Evolutionary conservation across 116 monocot genomes (phyloP), one percentile per base, ranked within the genome.

Genomic region (Cymodocea nodosa): DNA sequence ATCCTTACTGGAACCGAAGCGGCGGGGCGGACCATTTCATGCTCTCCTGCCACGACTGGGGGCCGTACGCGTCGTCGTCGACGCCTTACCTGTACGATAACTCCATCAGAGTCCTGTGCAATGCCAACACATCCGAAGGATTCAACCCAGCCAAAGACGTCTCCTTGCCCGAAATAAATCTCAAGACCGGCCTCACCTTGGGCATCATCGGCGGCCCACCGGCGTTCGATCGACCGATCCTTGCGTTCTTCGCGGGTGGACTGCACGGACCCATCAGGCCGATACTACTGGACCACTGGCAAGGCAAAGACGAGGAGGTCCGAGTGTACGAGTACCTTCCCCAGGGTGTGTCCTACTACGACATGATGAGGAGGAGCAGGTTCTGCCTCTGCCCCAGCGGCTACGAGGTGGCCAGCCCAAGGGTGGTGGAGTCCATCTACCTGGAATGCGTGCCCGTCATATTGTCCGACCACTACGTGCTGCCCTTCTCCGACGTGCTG

Each of bases 1-100:
- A 94, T 50, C 84, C 75, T 0, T 85, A 65, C 62, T 94, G 94
- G 94, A 94, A 94, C 58, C 65, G 84, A 40, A 87, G 87, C 71
- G 65, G 70, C 1, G 94, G 94, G 0, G 84, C 87, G 0, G 94
- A 94, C 64, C 94, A 94, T 62, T 84, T 94, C 75, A 89, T 94
- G 84, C 82, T 94, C 50, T 86, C 94, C 6, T 94, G 94, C 76
- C 89, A 94, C 62, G 94, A 94, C 35, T 89, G 94, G 94, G 94
- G 87, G 73, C 90, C 94, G 0, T 22, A 71, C 4, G 76, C 77
- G 16, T 85, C 94, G 0, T 35, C 60, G 11, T 76, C 81, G 0
- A 37, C 66, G 15, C 18, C 53, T 8, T 23, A 87, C 6, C 70
- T 94, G 5, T 78, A 79, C 70, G 53, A 48, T 52, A 85, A 90